phyloP scores from a whole-genome alignment of 208 protist species.

The Trypanosoma melophagium region DNA sequence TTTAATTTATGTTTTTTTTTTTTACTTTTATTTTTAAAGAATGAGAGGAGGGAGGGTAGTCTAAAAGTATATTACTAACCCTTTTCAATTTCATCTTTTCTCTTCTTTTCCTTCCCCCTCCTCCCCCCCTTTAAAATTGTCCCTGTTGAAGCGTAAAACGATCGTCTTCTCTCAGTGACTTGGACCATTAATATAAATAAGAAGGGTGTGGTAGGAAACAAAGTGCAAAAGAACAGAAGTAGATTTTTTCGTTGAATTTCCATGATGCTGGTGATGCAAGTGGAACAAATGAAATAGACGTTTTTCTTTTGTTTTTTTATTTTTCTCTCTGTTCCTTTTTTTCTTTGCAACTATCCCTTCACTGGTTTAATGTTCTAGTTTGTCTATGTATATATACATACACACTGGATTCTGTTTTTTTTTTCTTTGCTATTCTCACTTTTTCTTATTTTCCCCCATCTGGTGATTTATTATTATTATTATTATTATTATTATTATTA shows the following conservation, averaged over 20 bases:
- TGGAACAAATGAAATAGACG: background rate
- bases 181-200: background rate
- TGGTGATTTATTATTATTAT: background rate
- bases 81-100: constrained; percentile 18
- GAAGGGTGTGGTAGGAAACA: background rate
- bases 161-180: background rate
- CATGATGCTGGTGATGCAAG: too few species aligned
- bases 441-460: constrained; percentile 16
- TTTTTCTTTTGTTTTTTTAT: background rate
- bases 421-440: constrained; percentile 7
- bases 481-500: constrained; percentile 15
- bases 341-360: background rate
- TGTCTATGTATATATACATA: background rate
- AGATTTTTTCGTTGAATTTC: too few species aligned
- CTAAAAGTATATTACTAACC: constrained; percentile 8
- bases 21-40: too few species aligned
- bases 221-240: background rate
- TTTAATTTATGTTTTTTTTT: constrained; percentile 2
- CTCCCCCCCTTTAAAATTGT: background rate
- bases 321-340: background rate
- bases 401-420: background rate
- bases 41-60: too few species aligned
- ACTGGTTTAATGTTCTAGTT: background rate
- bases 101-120: constrained; percentile 1
- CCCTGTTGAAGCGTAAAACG: too few species aligned